Base-by-base conservation (phyloP, 192 early-diverging fungal genomes). In the Podila clonocystis region DNA sequence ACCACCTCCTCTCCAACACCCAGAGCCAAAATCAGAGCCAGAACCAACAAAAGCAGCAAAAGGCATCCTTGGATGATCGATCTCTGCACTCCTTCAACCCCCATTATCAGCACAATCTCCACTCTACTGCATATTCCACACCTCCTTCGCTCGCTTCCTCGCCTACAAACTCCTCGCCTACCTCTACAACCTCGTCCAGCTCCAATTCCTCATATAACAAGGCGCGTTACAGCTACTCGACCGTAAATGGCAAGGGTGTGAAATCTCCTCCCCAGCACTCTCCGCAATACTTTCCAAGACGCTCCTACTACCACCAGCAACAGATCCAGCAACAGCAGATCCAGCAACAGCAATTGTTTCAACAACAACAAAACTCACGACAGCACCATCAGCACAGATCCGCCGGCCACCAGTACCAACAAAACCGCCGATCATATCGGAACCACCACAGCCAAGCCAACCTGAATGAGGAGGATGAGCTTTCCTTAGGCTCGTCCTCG, bases 61-160 rank as follows among this genome's bases (percentile, higher is more conserved):
- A 63, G 11, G 52, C 71, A 73, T 70, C n/a, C 72, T 73, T 58
- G 72, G 73, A 70, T 9, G 70, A 80, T 58, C 72, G 72, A 9
- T 9, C 29, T 38, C 34, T 29, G 33, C 63, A 65, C 29, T 50
- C 63, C 8, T 65, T 65, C 63, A 65, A 65, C 20, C 63, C 63
- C 24, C 63, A 65, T 41, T 65, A 65, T 29, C 77, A 80, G 24
- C 77, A 80, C 71, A 80, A 80, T 36, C 77, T 80, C 26, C 77
- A 72, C 26, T 65, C 63, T 5, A 72, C 61, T n/a, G 26, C 50
- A 9, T 73, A 80, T 57, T 80, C 77, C 34, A 73, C 77, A 30
- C 77, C 77, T 36, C 71, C 77, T n/a, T 80, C 77, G 4, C 62
- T 80, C 17, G 62, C 70, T 4, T 73, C 77, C 24, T 80, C 77